Evolutionary conservation across 345 rosid species (phyloP), one percentile per base, ranked within the genome.

Genomic region (Trapa incisa): DNA sequence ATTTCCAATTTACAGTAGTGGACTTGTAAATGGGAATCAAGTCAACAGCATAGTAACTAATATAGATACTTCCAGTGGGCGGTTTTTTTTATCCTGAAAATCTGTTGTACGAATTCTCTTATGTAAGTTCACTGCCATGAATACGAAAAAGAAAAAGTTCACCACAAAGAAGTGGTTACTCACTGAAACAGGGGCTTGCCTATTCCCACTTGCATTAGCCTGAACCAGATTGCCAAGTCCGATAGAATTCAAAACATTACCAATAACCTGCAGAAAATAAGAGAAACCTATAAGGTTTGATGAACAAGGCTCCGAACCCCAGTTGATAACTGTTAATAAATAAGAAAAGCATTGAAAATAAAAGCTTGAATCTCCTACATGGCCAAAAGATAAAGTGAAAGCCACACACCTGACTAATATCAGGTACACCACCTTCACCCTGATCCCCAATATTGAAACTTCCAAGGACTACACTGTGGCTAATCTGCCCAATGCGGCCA

Each of bases 381-480:
- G 35, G 37, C 70, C 47, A 62, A 15, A 3, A 37, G 71, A 33
- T 41, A 60, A 14, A 37, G 4, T 15, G 10, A 32, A 52, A 75
- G 37, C 35, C 17, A 60, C 70, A 33, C 58, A 93, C 98, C 87
- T 80, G 83, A 63, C 56, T 68, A 52, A 90, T 60, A 66, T 93
- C 97, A 29, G 96, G 92, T 72, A 68, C 84, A 68, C 68, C 64
- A 64, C 85, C 86, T 77, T 88, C 92, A 68, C 86, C 83, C 79
- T 87, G 92, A 72, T 88, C 98, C 71, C 89, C 91, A 78, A 86
- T 83, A 80, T 88, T 90, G 75, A 81, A 82, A 60, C 84, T 75
- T 66, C 97, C 96, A 70, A 90, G 94, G 83, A 90, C 87, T 39
- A 88, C 89, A 75, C 91, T 86, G 70, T 90, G 98, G 35, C 96